These are phyloP conservation scores for Remersonia thermophila DNA, from an alignment of 2,329 filamentous ascomycete genomes.

Conservation along the genomic window DNA sequence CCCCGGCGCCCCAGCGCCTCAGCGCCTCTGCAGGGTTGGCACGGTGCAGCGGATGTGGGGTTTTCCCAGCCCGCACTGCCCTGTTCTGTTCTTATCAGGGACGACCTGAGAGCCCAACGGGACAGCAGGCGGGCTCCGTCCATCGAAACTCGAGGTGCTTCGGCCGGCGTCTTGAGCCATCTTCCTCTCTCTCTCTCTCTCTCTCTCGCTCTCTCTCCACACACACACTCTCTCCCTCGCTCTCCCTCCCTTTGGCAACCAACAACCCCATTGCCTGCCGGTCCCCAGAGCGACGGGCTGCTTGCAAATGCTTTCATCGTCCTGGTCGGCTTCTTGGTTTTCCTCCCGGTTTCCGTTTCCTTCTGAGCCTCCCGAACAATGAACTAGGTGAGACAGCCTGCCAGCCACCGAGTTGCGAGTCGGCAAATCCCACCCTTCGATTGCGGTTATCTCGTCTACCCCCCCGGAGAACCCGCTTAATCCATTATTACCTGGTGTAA, in stretches of 20 bases:
- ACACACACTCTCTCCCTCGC: too few relatives aligned
- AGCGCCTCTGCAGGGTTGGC: conserved; percentile 8
- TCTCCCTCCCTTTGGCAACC: too few relatives aligned
- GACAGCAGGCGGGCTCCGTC: neutral
- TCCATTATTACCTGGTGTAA: conserved; percentile 1
- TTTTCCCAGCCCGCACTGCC: neutral
- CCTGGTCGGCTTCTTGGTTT: neutral
- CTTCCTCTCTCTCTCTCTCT: too few relatives aligned
- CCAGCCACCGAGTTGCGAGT: neutral
- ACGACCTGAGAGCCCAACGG: too few relatives aligned
- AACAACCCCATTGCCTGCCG: too few relatives aligned
- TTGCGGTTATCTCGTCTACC: too few relatives aligned
- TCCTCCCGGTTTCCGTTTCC: neutral
- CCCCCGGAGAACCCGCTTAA: too few relatives aligned
- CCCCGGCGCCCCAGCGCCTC: too few relatives aligned
- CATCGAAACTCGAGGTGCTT: neutral
- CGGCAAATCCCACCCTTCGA: too few relatives aligned
- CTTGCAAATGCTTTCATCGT: conserved; percentile 4
- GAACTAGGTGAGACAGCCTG: conserved; percentile 5
- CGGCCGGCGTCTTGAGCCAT: too few relatives aligned
- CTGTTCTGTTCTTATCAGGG: neutral
- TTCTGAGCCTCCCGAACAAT: conserved; percentile 1
- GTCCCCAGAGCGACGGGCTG: neutral
- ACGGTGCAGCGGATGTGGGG: conserved; percentile 6
- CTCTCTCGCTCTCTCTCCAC: too few relatives aligned